Evolutionary conservation across 108 stramenopile species (phyloP).

Genomic region (Cylindrotheca fusiformis): DNA sequence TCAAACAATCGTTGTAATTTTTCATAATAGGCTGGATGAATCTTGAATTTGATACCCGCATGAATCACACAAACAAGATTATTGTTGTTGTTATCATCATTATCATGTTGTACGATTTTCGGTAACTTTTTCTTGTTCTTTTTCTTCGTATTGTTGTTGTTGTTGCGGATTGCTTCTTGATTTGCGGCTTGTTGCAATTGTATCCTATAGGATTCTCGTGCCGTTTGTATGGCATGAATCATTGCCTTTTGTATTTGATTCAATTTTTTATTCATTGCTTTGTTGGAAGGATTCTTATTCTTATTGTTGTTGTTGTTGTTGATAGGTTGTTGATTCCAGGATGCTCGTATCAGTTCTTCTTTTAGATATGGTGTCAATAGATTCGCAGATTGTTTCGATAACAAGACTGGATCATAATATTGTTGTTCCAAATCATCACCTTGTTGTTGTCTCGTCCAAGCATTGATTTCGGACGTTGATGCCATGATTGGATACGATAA

Average conservation of each 20-base stretch:
- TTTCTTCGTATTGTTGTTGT: slow-evolving; percentile 7
- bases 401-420: slow-evolving; percentile 24
- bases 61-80: slow-evolving; percentile 28
- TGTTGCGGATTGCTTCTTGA: background rate
- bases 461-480: slow-evolving; percentile 15
- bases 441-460: background rate
- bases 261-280: slow-evolving; percentile 13
- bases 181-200: slow-evolving; percentile 20
- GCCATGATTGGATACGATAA: background rate
- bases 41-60: slow-evolving; percentile 56
- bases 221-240: slow-evolving; percentile 6
- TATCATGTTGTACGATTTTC: slow-evolving; percentile 35
- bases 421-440: background rate
- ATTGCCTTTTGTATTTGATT: slow-evolving; percentile 17
- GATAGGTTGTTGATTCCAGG: slow-evolving; percentile 8
- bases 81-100: too few species aligned
- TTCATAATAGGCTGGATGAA: slow-evolving; percentile 56
- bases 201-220: slow-evolving; percentile 11
- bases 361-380: slow-evolving; percentile 2
- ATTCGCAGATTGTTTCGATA: slow-evolving; percentile 11
- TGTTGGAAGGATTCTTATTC: background rate
- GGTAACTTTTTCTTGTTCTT: slow-evolving; percentile 17
- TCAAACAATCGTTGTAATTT: slow-evolving; percentile 61
- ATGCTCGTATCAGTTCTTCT: slow-evolving; percentile 15
- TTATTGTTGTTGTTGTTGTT: background rate